These are phyloP conservation scores for Neurospora crassa DNA, from an alignment of 2,329 filamentous ascomycete species.

Conservation along the genomic window DNA sequence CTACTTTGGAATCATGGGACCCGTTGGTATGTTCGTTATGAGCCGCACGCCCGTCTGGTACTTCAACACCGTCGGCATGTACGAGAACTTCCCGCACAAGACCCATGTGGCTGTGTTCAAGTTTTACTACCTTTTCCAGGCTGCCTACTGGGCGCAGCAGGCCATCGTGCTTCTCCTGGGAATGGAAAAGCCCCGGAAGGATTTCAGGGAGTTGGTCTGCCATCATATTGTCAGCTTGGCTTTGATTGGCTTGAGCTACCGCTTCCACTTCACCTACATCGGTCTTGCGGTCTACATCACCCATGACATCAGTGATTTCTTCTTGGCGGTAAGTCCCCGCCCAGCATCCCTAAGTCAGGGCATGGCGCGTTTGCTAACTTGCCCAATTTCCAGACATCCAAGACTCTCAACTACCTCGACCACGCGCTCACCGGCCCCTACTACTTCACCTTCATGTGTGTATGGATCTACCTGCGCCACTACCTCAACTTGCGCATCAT, in stretches of 20 bases:
- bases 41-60: constrained; percentile 87
- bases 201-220: constrained; percentile 85
- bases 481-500: constrained; percentile 73
- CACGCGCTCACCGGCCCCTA: constrained; percentile 70
- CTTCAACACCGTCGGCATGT: constrained; percentile 87
- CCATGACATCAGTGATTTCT: constrained; percentile 91
- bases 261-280: constrained; percentile 96
- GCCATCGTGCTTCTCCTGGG: constrained; percentile 77
- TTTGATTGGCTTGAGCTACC: constrained; percentile 79
- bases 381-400: constrained; percentile 56
- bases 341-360: neutral
- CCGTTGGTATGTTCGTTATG: constrained; percentile 85
- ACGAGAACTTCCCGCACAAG: constrained; percentile 75
- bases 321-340: constrained; percentile 63
- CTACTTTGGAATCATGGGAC: constrained; percentile 78
- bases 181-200: constrained; percentile 87
- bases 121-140: constrained; percentile 92
- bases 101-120: constrained; percentile 73
- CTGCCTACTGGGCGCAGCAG: constrained; percentile 93
- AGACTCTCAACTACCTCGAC: constrained; percentile 85
- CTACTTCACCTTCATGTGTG: constrained; percentile 69
- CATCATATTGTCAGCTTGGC: constrained; percentile 85
- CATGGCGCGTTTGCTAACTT: constrained; percentile 12
- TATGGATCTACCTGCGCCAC: constrained; percentile 88
- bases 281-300: constrained; percentile 89